Evolutionary conservation across 2,329 filamentous ascomycete genomes (phyloP).

Genomic region (Diaporthe australafricana): DNA sequence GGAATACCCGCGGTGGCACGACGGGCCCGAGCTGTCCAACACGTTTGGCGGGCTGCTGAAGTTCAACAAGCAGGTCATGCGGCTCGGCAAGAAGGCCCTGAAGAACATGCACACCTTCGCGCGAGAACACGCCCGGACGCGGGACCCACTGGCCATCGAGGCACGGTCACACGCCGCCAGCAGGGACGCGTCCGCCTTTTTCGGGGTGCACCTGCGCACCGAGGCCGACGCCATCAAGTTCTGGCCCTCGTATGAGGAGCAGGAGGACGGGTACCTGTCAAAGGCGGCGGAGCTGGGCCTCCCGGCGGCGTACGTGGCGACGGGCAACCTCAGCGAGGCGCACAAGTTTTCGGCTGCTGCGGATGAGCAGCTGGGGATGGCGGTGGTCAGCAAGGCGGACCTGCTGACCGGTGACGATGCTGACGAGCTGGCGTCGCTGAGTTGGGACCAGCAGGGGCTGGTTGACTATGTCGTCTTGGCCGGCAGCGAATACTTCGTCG

Average conservation of each 20-base stretch:
- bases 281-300: conserved; percentile 46
- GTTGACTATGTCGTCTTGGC: conserved; percentile 56
- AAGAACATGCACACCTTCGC: conserved; percentile 50
- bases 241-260: conserved; percentile 58
- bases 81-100: conserved; percentile 52
- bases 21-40: conserved; percentile 59
- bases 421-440: conserved; percentile 50
- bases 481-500: conserved; percentile 54
- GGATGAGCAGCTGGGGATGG: conserved; percentile 46
- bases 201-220: conserved; percentile 58
- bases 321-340: conserved; percentile 56
- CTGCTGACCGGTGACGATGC: conserved; percentile 45
- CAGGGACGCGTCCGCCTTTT: conserved; percentile 43
- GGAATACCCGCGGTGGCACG: conserved; percentile 59
- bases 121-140: conserved; percentile 7
- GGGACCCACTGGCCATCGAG: not conserved
- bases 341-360: conserved; percentile 51
- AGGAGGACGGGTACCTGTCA: conserved; percentile 54
- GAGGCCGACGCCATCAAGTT: conserved; percentile 58
- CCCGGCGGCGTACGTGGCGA: conserved; percentile 57
- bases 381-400: conserved; percentile 52
- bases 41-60: conserved; percentile 56
- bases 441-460: conserved; percentile 59
- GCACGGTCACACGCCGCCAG: not conserved
- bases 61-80: conserved; percentile 55